Evolutionary conservation across 148 eudicot genomes (phyloP).

Genomic region (Amaranthus palmeri): DNA sequence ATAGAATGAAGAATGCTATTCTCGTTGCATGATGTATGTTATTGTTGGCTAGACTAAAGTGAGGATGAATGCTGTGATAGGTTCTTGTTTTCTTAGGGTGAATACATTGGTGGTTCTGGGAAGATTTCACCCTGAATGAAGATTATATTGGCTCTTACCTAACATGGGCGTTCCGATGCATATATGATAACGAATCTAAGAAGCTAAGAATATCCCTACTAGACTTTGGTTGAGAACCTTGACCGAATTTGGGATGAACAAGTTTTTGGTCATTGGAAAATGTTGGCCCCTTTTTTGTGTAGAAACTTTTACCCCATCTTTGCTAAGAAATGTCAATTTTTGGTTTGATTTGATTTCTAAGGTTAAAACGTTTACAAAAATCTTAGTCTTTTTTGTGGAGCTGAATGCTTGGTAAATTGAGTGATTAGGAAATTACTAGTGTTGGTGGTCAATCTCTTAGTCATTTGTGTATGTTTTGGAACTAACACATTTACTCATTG

Average conservation of each 20-base stretch:
- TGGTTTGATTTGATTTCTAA: not conserved
- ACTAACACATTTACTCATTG: not conserved
- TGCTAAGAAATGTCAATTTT: not conserved
- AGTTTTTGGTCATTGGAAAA: too few relatives aligned
- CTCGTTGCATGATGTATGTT: too few relatives aligned
- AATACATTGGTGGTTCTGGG: too few relatives aligned
- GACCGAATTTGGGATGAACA: too few relatives aligned
- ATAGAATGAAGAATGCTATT: too few relatives aligned
- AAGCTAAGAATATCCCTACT: too few relatives aligned
- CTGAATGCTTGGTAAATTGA: not conserved
- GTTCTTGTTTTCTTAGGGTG: too few relatives aligned
- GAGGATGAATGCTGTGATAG: too few relatives aligned
- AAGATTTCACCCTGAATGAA: too few relatives aligned
- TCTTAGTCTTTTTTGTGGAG: not conserved
- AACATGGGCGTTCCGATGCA: not conserved
- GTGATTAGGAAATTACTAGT: not conserved
- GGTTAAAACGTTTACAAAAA: not conserved
- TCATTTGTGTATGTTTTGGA: not conserved
- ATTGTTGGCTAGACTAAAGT: too few relatives aligned
- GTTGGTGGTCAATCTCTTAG: not conserved
- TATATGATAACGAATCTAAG: not conserved
- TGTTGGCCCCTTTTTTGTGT: not conserved
- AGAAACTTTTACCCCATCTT: not conserved
- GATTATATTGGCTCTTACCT: too few relatives aligned
- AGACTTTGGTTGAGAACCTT: too few relatives aligned